Base-by-base conservation (phyloP, 129 eudicot genomes). In the carrot (Daucus carota) region DNA sequence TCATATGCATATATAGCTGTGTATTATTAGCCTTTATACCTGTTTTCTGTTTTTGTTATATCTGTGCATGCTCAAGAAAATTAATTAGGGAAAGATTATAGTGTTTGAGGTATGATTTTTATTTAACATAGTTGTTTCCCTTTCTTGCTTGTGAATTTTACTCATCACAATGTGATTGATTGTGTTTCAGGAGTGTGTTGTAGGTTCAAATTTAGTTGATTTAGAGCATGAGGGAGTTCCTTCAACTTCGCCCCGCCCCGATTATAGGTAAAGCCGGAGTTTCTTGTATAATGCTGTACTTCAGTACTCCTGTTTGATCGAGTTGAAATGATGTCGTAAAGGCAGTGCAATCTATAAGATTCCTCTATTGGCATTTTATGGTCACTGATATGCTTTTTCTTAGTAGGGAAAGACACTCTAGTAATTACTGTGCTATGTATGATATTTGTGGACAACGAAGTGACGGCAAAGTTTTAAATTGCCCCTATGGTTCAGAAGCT, bases 381-480 rank as follows among this genome's bases (percentile, higher is more conserved):
- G 14, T 47, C 2, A 36, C 67, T 78, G 16, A 33, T 65, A 33
- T 70, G 52, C 22, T 14, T 71, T 33, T 70, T 5, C 42, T 73
- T 72, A 43, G 14, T 60, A 83, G 87, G 84, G 76, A 31, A 72
- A 77, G 60, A 13, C 82, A 80, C 75, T 66, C 81, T 24, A 63
- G 65, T 33, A 70, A 78, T 42, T 84, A 60, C 73, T 84, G 88
- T 81, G 85, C 88, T 31, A 84, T 84, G 88, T 84, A 80, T 81
- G 85, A 75, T 81, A 84, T 84, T 13, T 84, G 88, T 78, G 88
- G 88, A 40, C 80, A 80, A 54, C 80, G 88, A 32, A 70, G 85
- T 41, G 85, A 81, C 75, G 85, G 88, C 29, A 81, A 81, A 84
- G 88, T 84, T 81, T 78, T 84, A 60, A 84, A 84, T 45, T 84